phyloP scores from a whole-genome alignment of 306 rosid genomes.

The Astragalus membranaceus region DNA sequence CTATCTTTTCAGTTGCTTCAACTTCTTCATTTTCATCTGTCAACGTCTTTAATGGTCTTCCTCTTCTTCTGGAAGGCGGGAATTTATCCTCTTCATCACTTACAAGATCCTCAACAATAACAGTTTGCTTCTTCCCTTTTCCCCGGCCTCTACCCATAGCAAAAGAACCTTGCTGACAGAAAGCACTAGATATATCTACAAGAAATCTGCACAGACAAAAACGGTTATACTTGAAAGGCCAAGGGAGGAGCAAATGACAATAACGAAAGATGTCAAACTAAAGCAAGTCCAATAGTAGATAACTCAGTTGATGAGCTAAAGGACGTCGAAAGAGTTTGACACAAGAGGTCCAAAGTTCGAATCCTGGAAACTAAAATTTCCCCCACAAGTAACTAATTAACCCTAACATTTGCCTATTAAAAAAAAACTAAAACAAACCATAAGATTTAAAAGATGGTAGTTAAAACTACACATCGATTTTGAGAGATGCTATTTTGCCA shows the following conservation, averaged over 20 bases:
- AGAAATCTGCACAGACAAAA: conserved; percentile 32
- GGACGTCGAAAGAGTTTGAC: too few relatives aligned
- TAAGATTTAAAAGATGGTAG: conserved; percentile 10
- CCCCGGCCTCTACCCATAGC: conserved; percentile 71
- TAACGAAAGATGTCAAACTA: conserved; percentile 8
- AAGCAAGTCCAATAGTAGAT: neutral
- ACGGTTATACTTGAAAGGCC: conserved; percentile 18
- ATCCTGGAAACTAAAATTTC: too few relatives aligned
- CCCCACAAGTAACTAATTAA: too few relatives aligned
- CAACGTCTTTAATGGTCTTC: conserved; percentile 47
- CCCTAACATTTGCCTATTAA: too few relatives aligned
- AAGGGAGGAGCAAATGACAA: neutral
- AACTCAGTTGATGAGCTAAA: too few relatives aligned
- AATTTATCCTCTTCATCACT: conserved; percentile 51
- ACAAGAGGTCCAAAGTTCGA: too few relatives aligned
- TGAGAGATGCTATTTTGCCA: neutral
- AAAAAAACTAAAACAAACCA: neutral
- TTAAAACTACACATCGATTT: neutral
- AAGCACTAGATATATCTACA: conserved; percentile 12
- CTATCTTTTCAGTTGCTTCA: conserved; percentile 36
- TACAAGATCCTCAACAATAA: conserved; percentile 41
- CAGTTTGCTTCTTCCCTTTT: conserved; percentile 59
- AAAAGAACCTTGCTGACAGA: conserved; percentile 14
- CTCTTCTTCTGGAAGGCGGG: conserved; percentile 49
- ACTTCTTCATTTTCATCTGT: conserved; percentile 46